Base-by-base conservation (phyloP, 495 filamentous ascomycete genomes). In the Parachaetomium inaequale region DNA sequence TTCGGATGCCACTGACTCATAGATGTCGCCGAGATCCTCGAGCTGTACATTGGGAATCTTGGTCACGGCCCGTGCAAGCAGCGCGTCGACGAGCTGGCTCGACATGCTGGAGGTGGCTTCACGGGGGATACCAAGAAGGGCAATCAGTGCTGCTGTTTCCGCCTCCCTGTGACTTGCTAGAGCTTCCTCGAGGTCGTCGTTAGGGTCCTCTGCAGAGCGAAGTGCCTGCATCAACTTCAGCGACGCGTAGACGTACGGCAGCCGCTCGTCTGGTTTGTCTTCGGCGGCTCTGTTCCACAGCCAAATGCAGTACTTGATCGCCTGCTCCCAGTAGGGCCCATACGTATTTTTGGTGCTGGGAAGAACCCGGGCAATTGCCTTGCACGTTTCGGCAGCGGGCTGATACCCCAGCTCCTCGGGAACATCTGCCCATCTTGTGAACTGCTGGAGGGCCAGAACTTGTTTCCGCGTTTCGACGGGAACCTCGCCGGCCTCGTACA, bases 101-200 rank as follows among this genome's bases (percentile, higher is more conserved):
- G 81, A 77, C 46, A 78, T 68, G 3, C 67, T 74, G 7, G 50
- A n/a, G 11, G 62, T 54, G 0, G 60, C 63, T 1, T 73, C 69
- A 5, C 76, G 72, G 3, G 79, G 77, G 12, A 77, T 68, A 29
- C 80, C 77, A 1, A 92, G 77, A 4, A 91, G 73, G n/a, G 77
- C 78, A 14, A 92, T 75, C 14, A 97, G 68, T 7, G 78, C 81
- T 45, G 76, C 73, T 25, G 83, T 82, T 3, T 86, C 76, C 0
- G 69, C 67, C 12, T 72, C 63, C 19, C 79, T 75, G 15, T 75
- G 78, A 26, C 84, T 80, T 26, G 76, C 76, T 77, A 91, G 85
- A 4, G 83, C 84, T 64, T 98, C 93, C 10, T 85, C 74, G 3
- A 96, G 81, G 70, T 98, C 93, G 69, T 97, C 93, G 68, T 97